Base-by-base conservation (phyloP, 2,329 filamentous ascomycete species). In the Venturia asperata region DNA sequence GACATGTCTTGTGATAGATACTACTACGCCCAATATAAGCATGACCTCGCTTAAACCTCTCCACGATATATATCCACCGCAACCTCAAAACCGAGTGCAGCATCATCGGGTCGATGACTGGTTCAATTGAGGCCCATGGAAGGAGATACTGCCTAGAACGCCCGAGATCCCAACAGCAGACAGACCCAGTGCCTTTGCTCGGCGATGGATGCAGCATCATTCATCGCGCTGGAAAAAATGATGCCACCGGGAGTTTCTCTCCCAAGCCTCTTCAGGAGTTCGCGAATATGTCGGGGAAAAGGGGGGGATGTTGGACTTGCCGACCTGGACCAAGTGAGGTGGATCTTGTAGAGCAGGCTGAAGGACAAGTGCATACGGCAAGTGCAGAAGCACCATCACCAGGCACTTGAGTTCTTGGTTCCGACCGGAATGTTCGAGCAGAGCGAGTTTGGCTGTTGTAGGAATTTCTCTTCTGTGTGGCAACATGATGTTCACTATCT, bases 211-310 rank as follows among this genome's bases (percentile, higher is more conserved):
- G 15, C 21, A 15, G 56, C 56, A 27, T 61, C 56, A 21, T 41
- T 61, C 56, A 61, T 61, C 34, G 56, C 34, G 17, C 30, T 39
- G n/a, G 34, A 61, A 30, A 41, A 61, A 61, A 21, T 39, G 39
- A 13, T 15, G 10, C 58, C 34, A 61, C 11, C 21, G 27, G 34
- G 41, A 39, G 34, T 13, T 37, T 43, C 34, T 41, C 41, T 61
- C 27, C 19, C 13, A 13, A n/a, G 21, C 34, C 34, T 41, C 58
- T 61, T 7, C 49, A 30, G 21, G 49, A 55, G n/a, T 5, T n/a
- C 24, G 49, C 24, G 21, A 55, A 55, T 24, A 34, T 55, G 49
- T 55, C 21, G 6, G 49, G 5, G 49, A 55, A 34, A 7, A 55
- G 24, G 17, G 49, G 13, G 49, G 30, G 34, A n/a, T n/a, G 49